phyloP scores from a whole-genome alignment of 306 rosid genomes.

The Quercus alba region DNA sequence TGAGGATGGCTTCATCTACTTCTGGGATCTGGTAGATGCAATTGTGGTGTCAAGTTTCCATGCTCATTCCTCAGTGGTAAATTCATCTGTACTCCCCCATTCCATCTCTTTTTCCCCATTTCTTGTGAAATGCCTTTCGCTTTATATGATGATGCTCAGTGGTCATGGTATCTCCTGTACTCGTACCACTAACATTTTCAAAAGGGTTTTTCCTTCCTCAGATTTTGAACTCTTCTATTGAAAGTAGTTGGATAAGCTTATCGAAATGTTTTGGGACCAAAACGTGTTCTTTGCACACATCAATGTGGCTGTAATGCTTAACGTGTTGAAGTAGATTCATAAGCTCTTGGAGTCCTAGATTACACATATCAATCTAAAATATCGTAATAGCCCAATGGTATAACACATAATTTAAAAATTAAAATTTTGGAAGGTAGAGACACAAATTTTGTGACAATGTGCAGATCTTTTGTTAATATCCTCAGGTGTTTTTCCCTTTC shows the following conservation, averaged over 20 bases:
- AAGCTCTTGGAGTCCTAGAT: not conserved
- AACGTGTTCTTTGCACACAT: not conserved
- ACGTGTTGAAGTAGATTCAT: not conserved
- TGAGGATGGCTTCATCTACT: conserved; percentile 81
- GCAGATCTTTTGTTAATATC: not conserved
- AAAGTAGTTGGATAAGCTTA: not conserved
- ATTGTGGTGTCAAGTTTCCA: conserved; percentile 69
- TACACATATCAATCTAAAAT: not conserved
- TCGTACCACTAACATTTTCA: not conserved
- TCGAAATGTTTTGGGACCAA: not conserved
- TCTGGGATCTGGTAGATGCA: conserved; percentile 95
- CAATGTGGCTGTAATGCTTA: not conserved
- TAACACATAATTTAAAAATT: not conserved
- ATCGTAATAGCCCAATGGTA: not conserved
- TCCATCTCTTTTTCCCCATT: too few relatives aligned
- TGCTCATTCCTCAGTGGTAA: conserved; percentile 91
- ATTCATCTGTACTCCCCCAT: not conserved
- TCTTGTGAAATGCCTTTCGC: not conserved
- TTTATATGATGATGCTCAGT: conserved; percentile 1
- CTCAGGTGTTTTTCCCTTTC: not conserved
- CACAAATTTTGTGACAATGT: not conserved
- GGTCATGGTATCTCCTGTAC: conserved; percentile 8
- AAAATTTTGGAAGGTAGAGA: not conserved
- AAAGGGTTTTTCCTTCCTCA: not conserved
- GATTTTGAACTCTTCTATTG: not conserved